These are phyloP conservation scores for Candida glucosophila DNA, from an alignment of 1,139 yeast genomes.

Conservation along the genomic window DNA sequence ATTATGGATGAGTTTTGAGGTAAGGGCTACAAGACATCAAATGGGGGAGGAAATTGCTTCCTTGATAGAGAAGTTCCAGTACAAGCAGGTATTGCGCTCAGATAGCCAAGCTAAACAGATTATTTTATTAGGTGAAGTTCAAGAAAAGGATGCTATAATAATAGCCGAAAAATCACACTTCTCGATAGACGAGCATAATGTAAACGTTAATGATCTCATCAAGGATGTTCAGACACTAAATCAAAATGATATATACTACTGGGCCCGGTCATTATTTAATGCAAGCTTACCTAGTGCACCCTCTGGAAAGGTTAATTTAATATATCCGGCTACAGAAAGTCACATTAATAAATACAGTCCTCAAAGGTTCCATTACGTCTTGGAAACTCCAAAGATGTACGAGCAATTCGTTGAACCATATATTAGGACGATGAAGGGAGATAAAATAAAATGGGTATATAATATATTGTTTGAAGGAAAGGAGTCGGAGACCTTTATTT, in stretches of 20 bases:
- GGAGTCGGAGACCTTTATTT: conserved; percentile 72
- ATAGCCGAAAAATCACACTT: conserved; percentile 69
- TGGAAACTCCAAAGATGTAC: conserved; percentile 80
- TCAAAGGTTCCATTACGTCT: conserved; percentile 50
- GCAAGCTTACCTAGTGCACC: conserved; percentile 45
- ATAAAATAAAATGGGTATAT: conserved; percentile 80
- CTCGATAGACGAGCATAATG: conserved; percentile 12
- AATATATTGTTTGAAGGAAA: conserved; percentile 77
- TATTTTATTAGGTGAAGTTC: conserved; percentile 59
- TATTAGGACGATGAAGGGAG: conserved; percentile 68
- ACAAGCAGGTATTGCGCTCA: conserved; percentile 33
- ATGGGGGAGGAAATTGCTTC: no score
- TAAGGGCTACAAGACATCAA: no score
- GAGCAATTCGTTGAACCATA: conserved; percentile 57
- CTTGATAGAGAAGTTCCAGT: conserved; percentile 30
- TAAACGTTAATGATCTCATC: conserved; percentile 15
- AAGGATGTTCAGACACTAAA: conserved; percentile 40
- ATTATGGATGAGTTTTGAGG: no score
- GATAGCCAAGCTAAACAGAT: conserved; percentile 61
- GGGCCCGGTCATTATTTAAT: conserved; percentile 55
- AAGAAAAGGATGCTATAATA: conserved; percentile 55
- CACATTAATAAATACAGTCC: conserved; percentile 69
- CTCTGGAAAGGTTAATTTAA: conserved; percentile 63
- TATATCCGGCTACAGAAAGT: conserved; percentile 84
- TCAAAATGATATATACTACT: conserved; percentile 71